These are phyloP conservation scores for Chaetothyriales sp. DNA, from an alignment of 2,329 filamentous ascomycete genomes.

Conservation along the genomic window DNA sequence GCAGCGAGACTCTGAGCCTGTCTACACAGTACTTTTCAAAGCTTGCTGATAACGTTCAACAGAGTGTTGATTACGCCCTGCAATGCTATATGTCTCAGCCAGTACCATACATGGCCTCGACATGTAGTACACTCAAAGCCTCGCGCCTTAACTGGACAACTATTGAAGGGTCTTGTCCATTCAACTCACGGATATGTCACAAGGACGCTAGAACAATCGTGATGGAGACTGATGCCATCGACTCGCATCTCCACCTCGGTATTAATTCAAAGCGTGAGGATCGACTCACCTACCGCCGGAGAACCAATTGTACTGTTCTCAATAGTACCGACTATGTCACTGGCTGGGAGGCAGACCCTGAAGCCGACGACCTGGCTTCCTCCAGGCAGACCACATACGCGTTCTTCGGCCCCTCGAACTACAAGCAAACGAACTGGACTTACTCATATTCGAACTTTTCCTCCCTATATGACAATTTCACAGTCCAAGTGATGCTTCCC, in stretches of 20 bases:
- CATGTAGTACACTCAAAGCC: no score
- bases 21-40: conserved; percentile 6
- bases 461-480: conserved; percentile 10
- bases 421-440: conserved; percentile 9
- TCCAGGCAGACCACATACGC: conserved; percentile 3
- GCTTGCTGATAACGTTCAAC: conserved; percentile 6
- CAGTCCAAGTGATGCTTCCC: conserved; percentile 4
- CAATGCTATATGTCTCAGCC: conserved; percentile 13
- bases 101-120: no score
- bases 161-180: no score
- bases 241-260: conserved; percentile 12
- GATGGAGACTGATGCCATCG: conserved; percentile 11
- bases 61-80: conserved; percentile 12
- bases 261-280: conserved; percentile 12
- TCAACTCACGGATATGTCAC: conserved; percentile 8
- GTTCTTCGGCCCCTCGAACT: conserved; percentile 7
- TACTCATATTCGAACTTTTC: conserved; percentile 11
- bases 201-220: conserved; percentile 3
- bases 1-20: conserved; percentile 2
- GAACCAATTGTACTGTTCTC: conserved; percentile 12
- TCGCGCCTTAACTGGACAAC: no score
- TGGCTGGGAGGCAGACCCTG: conserved; percentile 8
- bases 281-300: conserved; percentile 9
- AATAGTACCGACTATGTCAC: conserved; percentile 4
- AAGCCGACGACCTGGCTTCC: background rate